Conservation (phyloP, 1,139 yeast species). For the Candida glucosophila region DNA sequence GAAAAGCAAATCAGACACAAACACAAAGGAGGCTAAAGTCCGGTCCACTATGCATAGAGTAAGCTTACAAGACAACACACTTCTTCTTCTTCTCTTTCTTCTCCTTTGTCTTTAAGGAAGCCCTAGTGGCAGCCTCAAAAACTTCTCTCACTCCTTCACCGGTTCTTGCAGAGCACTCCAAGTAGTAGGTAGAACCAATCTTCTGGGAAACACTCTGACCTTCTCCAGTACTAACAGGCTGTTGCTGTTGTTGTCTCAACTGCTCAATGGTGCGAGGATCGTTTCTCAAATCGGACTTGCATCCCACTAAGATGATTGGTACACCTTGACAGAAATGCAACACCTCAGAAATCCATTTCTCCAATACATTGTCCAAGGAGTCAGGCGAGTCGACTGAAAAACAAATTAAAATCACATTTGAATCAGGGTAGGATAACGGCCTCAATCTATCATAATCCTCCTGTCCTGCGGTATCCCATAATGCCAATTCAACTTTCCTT, state of each 20-base stretch:
- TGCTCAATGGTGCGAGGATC: constrained; percentile 71
- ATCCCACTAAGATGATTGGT: constrained; percentile 88
- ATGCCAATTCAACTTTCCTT: constrained; percentile 85
- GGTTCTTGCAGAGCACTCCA: constrained; percentile 91
- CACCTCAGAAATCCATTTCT: constrained; percentile 92
- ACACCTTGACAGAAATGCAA: constrained; percentile 92
- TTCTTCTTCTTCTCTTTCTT: constrained; percentile 47
- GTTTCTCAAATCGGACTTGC: constrained; percentile 83
- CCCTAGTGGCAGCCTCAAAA: constrained; percentile 88
- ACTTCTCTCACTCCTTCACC: constrained; percentile 90
- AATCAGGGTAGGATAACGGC: constrained; percentile 89
- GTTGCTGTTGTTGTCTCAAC: constrained; percentile 65
- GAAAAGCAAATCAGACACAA: not conserved
- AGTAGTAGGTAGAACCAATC: constrained; percentile 78
- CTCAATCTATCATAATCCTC: constrained; percentile 94
- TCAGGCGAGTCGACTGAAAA: constrained; percentile 90
- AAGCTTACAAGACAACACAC: constrained; percentile 48
- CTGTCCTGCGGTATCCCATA: constrained; percentile 99
- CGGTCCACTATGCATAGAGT: constrained; percentile 1
- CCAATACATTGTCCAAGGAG: constrained; percentile 86
- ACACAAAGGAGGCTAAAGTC: not conserved
- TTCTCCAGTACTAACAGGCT: constrained; percentile 69
- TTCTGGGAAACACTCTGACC: constrained; percentile 81
- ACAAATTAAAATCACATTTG: constrained; percentile 86
- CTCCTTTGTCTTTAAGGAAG: constrained; percentile 61